Evolutionary conservation across 164 flowering plant species (phyloP).

Genomic region (Berberis vulgaris): DNA sequence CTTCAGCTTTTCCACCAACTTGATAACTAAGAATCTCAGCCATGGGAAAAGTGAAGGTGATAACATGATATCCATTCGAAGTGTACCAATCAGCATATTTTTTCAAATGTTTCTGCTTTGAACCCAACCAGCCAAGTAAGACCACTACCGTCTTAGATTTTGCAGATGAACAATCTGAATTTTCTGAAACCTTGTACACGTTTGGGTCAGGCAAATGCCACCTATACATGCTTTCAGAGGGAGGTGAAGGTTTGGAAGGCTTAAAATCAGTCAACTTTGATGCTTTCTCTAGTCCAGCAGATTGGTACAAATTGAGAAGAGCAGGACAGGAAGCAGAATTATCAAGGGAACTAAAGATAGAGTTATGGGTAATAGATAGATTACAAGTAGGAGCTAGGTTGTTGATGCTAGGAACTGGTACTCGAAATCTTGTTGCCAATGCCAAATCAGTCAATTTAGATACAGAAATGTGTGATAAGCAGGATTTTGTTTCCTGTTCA

Average conservation of each 20-base stretch:
- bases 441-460: conserved; percentile 45
- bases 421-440: conserved; percentile 34
- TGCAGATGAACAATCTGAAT: conserved; percentile 49
- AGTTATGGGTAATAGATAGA: conserved; percentile 3
- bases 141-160: conserved; percentile 83
- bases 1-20: conserved; percentile 88
- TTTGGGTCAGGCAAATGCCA: conserved; percentile 83
- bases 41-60: conserved; percentile 96
- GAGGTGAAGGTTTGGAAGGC: conserved; percentile 14
- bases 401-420: conserved; percentile 41
- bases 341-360: conserved; percentile 7
- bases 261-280: conserved; percentile 30
- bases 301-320: conserved; percentile 40
- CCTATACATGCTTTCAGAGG: conserved; percentile 60
- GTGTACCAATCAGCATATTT: conserved; percentile 96
- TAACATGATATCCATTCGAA: conserved; percentile 84
- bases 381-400: conserved; percentile 21
- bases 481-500: conserved; percentile 26
- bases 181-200: conserved; percentile 27
- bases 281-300: conserved; percentile 52
- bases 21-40: conserved; percentile 72
- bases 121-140: conserved; percentile 96
- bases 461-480: conserved; percentile 42
- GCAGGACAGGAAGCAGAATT: conserved; percentile 29
- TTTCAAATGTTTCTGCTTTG: conserved; percentile 89